Percentiles rank a stretch among this genome's conserved stretches.
Evolutionary conservation across 2,329 filamentous ascomycete genomes (phyloP).

Genomic region (Paraphaeosphaeria minitans): DNA sequence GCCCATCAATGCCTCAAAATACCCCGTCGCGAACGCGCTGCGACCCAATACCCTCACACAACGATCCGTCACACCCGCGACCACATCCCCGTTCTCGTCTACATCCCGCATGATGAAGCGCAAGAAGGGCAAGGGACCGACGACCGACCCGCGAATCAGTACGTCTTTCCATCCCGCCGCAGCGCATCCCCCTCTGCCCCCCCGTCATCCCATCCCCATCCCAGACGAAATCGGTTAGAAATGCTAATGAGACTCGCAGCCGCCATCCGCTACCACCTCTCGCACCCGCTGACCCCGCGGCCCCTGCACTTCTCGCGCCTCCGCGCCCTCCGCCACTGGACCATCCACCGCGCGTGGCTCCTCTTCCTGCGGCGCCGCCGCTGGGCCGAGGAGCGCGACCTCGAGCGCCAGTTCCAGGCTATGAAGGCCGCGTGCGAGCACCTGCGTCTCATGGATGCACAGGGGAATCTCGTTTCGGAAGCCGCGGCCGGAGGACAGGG

Average conservation of each 20-base stretch:
- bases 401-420: constrained; percentile 78
- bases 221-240: too few species aligned
- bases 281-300: constrained; percentile 70
- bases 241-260: too few species aligned
- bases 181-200: too few species aligned
- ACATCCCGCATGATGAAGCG: constrained; percentile 36
- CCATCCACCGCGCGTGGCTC: constrained; percentile 95
- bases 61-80: constrained; percentile 17
- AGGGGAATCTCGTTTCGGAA: constrained; percentile 50
- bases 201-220: background rate
- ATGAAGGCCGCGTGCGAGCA: constrained; percentile 89
- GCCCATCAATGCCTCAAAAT: constrained; percentile 17
- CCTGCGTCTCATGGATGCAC: constrained; percentile 61
- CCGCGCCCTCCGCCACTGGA: constrained; percentile 93
- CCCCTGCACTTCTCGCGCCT: constrained; percentile 89
- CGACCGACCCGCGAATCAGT: constrained; percentile 42
- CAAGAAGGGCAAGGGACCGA: constrained; percentile 23
- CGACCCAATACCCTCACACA: constrained; percentile 14
- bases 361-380: constrained; percentile 75
- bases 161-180: constrained; percentile 19
- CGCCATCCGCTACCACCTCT: constrained; percentile 71
- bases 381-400: constrained; percentile 67
- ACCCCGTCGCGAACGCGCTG: constrained; percentile 16
- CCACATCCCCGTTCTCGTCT: constrained; percentile 36
- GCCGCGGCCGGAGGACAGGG: constrained; percentile 62